Evolutionary conservation across 306 rosid genomes (phyloP).

Genomic region (Medicago ruthenica): DNA sequence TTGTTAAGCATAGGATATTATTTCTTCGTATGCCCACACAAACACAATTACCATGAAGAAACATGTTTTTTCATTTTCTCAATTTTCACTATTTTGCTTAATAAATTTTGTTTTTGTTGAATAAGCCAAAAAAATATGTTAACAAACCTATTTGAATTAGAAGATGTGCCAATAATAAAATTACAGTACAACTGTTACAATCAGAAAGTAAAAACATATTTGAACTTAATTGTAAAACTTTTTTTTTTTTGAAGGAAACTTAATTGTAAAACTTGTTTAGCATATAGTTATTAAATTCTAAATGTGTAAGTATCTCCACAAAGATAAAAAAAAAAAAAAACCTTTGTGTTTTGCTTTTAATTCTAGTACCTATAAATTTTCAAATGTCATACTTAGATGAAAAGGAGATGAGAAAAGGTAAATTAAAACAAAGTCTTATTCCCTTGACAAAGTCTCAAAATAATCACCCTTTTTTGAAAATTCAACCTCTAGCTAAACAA

Average conservation of each 20-base stretch:
- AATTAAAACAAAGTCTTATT: constrained; percentile 13
- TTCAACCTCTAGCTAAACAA: constrained; percentile 48
- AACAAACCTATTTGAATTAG: too few species aligned
- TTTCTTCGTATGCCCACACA: not conserved
- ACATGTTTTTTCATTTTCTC: not conserved
- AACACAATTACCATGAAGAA: not conserved
- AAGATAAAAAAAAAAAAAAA: not conserved
- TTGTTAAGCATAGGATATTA: too few species aligned
- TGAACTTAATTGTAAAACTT: not conserved
- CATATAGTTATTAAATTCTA: not conserved
- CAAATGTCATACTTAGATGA: constrained; percentile 23
- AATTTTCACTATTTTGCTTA: too few species aligned
- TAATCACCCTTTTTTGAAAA: constrained; percentile 38
- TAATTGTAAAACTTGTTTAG: not conserved
- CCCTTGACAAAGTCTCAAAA: constrained; percentile 31
- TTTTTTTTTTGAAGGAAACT: too few species aligned
- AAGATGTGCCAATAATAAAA: too few species aligned
- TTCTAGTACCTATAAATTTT: constrained; percentile 25
- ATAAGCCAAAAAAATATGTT: too few species aligned
- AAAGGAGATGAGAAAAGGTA: constrained; percentile 21
- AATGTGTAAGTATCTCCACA: not conserved
- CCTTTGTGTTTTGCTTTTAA: not conserved
- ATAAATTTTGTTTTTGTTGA: too few species aligned
- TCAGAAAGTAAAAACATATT: not conserved
- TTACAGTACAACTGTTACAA: too few species aligned